These are phyloP conservation scores for Letharia columbiana DNA, from an alignment of 495 filamentous ascomycete species.

Conservation along the genomic window DNA sequence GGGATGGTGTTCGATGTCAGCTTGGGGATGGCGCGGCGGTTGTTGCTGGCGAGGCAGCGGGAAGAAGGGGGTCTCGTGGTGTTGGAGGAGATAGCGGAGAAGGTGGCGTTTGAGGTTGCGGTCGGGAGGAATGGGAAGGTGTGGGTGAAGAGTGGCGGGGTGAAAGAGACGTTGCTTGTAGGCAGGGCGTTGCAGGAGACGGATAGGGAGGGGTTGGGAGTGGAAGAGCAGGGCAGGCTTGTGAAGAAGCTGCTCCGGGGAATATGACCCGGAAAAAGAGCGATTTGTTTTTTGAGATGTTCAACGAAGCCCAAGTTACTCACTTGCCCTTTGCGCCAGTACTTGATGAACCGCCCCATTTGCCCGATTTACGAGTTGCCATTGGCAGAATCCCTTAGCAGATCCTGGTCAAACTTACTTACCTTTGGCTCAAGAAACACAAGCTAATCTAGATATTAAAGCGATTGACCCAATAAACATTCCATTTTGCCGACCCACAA, in stretches of 20 bases:
- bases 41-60: slow-evolving; percentile 55
- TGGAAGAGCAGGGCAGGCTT: slow-evolving; percentile 71
- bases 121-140: slow-evolving; percentile 90
- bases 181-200: slow-evolving; percentile 72
- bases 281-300: background rate
- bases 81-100: slow-evolving; percentile 74
- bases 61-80: slow-evolving; percentile 60
- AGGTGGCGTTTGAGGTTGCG: slow-evolving; percentile 81
- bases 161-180: slow-evolving; percentile 61
- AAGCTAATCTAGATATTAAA: background rate
- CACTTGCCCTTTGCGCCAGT: background rate
- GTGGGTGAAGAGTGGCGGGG: slow-evolving; percentile 72
- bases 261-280: slow-evolving; percentile 4
- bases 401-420: background rate
- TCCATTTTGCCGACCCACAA: background rate
- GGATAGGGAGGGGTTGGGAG: slow-evolving; percentile 56
- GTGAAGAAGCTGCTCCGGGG: slow-evolving; percentile 56
- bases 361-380: background rate
- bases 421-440: background rate
- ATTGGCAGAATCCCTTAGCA: background rate
- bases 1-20: slow-evolving; percentile 83
- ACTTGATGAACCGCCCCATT: background rate
- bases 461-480: background rate
- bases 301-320: background rate
- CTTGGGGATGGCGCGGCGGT: slow-evolving; percentile 66